phyloP scores from a whole-genome alignment of 108 stramenopile species.

The Cyclotella choctawhatcheeana region DNA sequence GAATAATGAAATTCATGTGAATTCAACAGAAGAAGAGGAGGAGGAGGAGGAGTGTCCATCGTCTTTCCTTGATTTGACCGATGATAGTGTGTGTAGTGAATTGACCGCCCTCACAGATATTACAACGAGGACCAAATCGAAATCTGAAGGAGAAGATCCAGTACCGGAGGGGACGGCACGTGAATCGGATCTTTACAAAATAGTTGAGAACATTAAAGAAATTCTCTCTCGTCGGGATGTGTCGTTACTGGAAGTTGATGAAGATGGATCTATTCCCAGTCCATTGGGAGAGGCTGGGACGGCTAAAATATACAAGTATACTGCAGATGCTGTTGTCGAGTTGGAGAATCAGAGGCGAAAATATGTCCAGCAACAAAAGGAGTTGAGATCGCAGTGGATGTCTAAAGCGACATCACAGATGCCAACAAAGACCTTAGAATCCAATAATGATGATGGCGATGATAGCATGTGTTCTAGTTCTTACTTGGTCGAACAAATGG shows the following conservation, averaged over 20 bases:
- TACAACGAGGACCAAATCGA: not conserved
- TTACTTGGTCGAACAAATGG: slow-evolving; percentile 31
- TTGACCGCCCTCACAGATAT: not conserved
- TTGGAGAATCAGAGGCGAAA: not conserved
- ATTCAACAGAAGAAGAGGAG: too few relatives aligned
- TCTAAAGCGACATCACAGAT: not conserved
- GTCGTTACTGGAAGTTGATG: not conserved
- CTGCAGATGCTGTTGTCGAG: not conserved
- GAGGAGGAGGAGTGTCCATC: slow-evolving; percentile 22
- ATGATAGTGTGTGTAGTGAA: slow-evolving; percentile 18
- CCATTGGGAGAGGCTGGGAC: slow-evolving; percentile 15
- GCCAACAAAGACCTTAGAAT: not conserved
- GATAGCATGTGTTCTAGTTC: slow-evolving; percentile 32
- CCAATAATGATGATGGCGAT: too few relatives aligned
- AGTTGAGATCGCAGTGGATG: slow-evolving; percentile 18
- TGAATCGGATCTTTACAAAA: slow-evolving; percentile 44
- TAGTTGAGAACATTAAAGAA: slow-evolving; percentile 27
- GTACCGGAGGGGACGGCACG: slow-evolving; percentile 34
- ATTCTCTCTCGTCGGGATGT: slow-evolving; percentile 17
- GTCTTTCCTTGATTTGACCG: slow-evolving; percentile 19
- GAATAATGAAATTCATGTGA: not conserved
- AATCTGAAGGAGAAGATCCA: not conserved
- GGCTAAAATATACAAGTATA: slow-evolving; percentile 11
- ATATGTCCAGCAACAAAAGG: not conserved
- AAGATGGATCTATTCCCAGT: slow-evolving; percentile 6